These are phyloP conservation scores for Staphylotrichum longicolle DNA, from an alignment of 495 filamentous ascomycete genomes.

Conservation along the genomic window DNA sequence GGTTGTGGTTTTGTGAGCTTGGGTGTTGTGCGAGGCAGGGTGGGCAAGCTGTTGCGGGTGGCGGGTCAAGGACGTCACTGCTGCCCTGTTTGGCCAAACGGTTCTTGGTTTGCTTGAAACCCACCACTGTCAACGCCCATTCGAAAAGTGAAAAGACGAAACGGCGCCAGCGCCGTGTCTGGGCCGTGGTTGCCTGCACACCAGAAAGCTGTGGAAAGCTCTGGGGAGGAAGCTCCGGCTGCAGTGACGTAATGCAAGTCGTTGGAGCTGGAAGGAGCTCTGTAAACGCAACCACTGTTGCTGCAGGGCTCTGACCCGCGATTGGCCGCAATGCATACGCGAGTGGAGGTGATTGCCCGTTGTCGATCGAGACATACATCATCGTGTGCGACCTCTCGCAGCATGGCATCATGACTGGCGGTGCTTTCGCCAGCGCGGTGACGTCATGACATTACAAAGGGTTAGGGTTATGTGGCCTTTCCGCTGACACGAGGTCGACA, in stretches of 20 bases:
- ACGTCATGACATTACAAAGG: no score
- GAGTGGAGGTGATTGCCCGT: no score
- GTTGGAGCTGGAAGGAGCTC: not conserved
- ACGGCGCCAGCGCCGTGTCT: no score
- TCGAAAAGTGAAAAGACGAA: not conserved
- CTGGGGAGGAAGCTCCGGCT: slow-evolving; percentile 9
- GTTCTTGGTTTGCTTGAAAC: not conserved
- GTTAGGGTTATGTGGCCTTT: no score
- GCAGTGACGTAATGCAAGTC: slow-evolving; percentile 15
- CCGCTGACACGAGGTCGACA: no score
- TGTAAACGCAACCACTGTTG: not conserved
- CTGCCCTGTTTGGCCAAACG: slow-evolving; percentile 16
- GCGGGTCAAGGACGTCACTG: slow-evolving; percentile 32
- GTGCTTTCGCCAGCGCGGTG: no score
- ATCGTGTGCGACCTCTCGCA: no score
- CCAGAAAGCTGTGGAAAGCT: not conserved
- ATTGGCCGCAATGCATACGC: no score
- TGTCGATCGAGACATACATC: no score
- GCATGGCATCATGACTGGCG: no score
- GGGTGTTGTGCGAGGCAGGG: not conserved
- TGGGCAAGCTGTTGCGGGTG: slow-evolving; percentile 6
- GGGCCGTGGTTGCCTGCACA: not conserved
- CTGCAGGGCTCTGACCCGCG: not conserved
- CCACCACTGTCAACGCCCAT: not conserved
- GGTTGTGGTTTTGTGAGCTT: slow-evolving; percentile 16